Base-by-base conservation (phyloP, 139 green algal genomes). In the Trebouxia sp. region DNA sequence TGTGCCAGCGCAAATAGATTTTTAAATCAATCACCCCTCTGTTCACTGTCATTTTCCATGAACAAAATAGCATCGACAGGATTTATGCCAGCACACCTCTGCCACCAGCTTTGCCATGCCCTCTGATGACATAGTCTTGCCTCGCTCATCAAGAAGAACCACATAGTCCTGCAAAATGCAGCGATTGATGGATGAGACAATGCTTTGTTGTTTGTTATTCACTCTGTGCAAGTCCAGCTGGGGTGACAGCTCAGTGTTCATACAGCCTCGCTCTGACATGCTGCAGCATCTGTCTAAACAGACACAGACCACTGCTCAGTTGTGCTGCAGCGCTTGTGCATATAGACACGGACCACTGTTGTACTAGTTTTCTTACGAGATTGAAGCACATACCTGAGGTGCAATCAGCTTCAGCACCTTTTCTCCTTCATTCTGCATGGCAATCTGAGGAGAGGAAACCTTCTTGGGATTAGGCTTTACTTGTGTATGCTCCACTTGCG, bases 141-240 rank as follows among this genome's bases (percentile, higher is more conserved):
- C 92, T 5, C 92, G 76, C 78, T 96, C 92, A 58, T 96, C 92
- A 43, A 96, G 70, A 15, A 91, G 24, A 3, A 96, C 79, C 6
- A 96, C 82, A 1, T 77, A 70, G 51, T 93, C 90, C 41, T 65
- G 47, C 72, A 35, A 6, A 20, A n/a, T 39, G 26, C n/a, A n/a
- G n/a, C n/a, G n/a, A n/a, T n/a, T n/a, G n/a, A n/a, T n/a, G n/a
- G n/a, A n/a, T n/a, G n/a, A n/a, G n/a, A n/a, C n/a, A n/a, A n/a
- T n/a, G n/a, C n/a, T n/a, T n/a, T n/a, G n/a, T n/a, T n/a, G n/a
- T n/a, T n/a, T n/a, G n/a, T n/a, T n/a, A n/a, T n/a, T n/a, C n/a
- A n/a, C n/a, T n/a, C n/a, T n/a, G n/a, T 48, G 65, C 32, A 48
- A 28, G 35, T 48, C 5, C 20, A 30, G 56, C 56, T 72, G 47